Evolutionary conservation across 148 eudicot species (phyloP).

Genomic region (Arbutus unedo): DNA sequence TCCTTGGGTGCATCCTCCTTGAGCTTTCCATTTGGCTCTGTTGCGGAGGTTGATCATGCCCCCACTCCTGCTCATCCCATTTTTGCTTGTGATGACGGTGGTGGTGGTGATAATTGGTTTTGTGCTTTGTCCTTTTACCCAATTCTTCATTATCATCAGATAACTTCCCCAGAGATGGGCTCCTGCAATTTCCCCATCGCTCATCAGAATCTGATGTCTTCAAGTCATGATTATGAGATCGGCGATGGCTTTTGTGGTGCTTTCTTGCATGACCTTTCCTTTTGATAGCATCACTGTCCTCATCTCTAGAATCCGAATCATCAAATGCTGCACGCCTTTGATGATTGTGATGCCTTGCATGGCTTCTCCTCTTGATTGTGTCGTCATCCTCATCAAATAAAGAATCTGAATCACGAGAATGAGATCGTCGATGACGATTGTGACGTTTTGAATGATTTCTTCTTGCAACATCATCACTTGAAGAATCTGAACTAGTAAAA

Average conservation of each 20-base stretch:
- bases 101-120: constrained; percentile 29
- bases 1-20: not conserved
- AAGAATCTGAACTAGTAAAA: constrained; percentile 34
- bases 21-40: constrained; percentile 16
- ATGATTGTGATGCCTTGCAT: constrained; percentile 33
- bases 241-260: constrained; percentile 39
- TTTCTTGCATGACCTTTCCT: constrained; percentile 29
- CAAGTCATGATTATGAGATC: constrained; percentile 34
- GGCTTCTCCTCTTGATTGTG: constrained; percentile 21
- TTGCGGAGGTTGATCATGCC: not conserved
- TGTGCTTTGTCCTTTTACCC: constrained; percentile 27
- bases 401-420: constrained; percentile 36
- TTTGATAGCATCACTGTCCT: constrained; percentile 23
- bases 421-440: constrained; percentile 32
- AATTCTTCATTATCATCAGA: constrained; percentile 40
- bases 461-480: constrained; percentile 36
- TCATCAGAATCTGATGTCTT: constrained; percentile 41
- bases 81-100: constrained; percentile 21
- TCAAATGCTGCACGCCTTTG: constrained; percentile 14
- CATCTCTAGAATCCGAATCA: constrained; percentile 36
- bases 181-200: constrained; percentile 23
- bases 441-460: constrained; percentile 37
- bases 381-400: constrained; percentile 34
- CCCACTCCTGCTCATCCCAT: constrained; percentile 15
- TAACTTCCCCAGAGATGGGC: constrained; percentile 33